A percentile compares a stretch with the other conserved stretches of the same genome.
phyloP scores from a whole-genome alignment of 1,284 basidiomycete genomes.

The Fomitopsis palustris region DNA sequence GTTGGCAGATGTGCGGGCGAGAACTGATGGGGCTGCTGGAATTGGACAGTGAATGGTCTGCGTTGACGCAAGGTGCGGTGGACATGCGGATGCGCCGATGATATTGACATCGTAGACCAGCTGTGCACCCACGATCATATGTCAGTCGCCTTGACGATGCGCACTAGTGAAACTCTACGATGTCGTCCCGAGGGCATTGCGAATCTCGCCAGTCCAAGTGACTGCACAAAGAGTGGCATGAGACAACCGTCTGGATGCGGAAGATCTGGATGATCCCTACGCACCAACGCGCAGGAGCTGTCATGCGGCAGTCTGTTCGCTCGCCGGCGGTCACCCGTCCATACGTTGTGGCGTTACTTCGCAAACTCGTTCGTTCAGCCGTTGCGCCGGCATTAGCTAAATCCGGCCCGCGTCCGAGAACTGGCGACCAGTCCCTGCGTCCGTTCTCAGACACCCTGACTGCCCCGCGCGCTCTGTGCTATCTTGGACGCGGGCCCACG shows the following conservation, averaged over 20 bases:
- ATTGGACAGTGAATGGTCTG: no score
- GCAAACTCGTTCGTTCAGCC: neutral
- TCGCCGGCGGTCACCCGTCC: neutral
- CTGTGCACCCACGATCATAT: neutral
- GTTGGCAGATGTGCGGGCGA: neutral
- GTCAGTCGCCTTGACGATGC: neutral
- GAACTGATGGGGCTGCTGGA: no score
- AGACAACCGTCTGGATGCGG: neutral
- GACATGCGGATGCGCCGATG: neutral
- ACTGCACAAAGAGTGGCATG: neutral
- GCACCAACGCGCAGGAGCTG: neutral
- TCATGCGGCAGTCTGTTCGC: neutral
- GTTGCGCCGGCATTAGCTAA: neutral
- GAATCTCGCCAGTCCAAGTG: neutral
- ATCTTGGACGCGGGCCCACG: neutral
- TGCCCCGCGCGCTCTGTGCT: neutral
- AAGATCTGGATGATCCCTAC: neutral
- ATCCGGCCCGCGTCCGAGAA: neutral
- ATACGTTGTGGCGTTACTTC: neutral
- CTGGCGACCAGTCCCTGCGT: neutral
- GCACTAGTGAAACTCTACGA: no score
- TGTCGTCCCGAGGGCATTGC: no score
- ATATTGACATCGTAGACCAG: neutral
- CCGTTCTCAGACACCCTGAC: neutral
- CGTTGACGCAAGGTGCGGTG: no score